phyloP scores from a whole-genome alignment of 352 stramenopile species.

The Phytophthora hybrid region DNA sequence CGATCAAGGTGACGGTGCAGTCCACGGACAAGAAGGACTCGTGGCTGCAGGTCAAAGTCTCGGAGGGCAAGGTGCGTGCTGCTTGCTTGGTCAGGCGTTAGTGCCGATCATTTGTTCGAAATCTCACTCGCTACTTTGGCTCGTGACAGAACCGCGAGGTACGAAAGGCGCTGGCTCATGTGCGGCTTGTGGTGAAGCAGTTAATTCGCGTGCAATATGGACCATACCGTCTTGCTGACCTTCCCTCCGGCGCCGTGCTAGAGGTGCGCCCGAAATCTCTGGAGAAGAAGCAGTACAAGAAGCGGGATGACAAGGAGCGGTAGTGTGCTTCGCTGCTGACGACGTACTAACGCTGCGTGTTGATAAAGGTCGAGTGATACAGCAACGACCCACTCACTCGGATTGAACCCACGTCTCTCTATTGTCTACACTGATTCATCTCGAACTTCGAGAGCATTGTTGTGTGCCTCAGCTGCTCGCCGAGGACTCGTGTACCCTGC shows the following conservation, averaged over 20 bases:
- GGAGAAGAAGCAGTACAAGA: constrained; percentile 36
- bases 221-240: constrained; percentile 86
- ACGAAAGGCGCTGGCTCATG: constrained; percentile 86
- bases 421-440: constrained; percentile 35
- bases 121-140: neutral
- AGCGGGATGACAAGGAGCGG: constrained; percentile 32
- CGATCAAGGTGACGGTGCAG: constrained; percentile 76
- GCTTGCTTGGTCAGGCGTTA: neutral
- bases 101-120: neutral
- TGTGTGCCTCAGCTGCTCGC: constrained; percentile 19
- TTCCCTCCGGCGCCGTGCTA: constrained; percentile 78
- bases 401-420: constrained; percentile 18
- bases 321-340: constrained; percentile 3
- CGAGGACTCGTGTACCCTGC: constrained; percentile 25
- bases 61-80: constrained; percentile 82
- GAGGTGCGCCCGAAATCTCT: constrained; percentile 76
- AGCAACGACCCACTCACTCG: neutral
- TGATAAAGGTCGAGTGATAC: constrained; percentile 4
- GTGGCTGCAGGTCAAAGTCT: constrained; percentile 89
- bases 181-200: constrained; percentile 88
- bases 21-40: constrained; percentile 89
- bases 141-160: constrained; percentile 89
- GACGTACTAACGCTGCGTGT: neutral
- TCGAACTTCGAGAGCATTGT: constrained; percentile 11
- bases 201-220: constrained; percentile 92